Evolutionary conservation across 345 rosid species (phyloP), one percentile per base, ranked within the genome.

Genomic region (Euphorbia peplus): DNA sequence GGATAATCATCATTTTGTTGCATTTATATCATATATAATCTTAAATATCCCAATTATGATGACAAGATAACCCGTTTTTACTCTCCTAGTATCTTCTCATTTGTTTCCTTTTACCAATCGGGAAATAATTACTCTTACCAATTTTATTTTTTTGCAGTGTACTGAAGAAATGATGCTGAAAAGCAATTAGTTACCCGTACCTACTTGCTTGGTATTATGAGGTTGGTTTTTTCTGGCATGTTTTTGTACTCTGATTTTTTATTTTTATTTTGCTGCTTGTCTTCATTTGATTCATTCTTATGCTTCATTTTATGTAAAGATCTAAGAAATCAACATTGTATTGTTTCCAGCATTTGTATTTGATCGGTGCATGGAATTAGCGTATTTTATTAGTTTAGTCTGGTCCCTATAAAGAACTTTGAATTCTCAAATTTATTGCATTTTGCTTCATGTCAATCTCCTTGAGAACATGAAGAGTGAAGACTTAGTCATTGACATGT

Each of bases 61-160:
- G 37, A 32, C 37, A 32, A 3, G 37, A 32, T 32, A 32, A 32
- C 37, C 6, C 37, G 37, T 32, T 32, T 32, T 32, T 3, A 32
- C 9, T 1, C 42, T 39, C 6, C 11, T 39, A 39, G 1, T 58
- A 19, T 11, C 8, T 35, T 24, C 39, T 14, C 52, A 15, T 52
- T 68, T 32, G 8, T 48, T 41, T 51, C 41, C 28, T 14, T 54
- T 26, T 47, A n/a, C 6, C 37, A 26, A 32, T 57, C 67, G 48
- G 62, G 59, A 61, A 71, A 3, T 56, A 58, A 3, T 52, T 61
- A 59, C 32, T 63, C 53, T 65, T 19, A 66, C 51, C 39, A 67
- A 28, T 59, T 15, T 32, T 48, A n/a, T 69, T 68, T 29, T 32
- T 70, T 57, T 87, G 76, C 89, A 90, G 96, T 70, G 96, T 83